phyloP scores from a whole-genome alignment of 2,329 filamentous ascomycete species.

The Fusarium liriodendri region DNA sequence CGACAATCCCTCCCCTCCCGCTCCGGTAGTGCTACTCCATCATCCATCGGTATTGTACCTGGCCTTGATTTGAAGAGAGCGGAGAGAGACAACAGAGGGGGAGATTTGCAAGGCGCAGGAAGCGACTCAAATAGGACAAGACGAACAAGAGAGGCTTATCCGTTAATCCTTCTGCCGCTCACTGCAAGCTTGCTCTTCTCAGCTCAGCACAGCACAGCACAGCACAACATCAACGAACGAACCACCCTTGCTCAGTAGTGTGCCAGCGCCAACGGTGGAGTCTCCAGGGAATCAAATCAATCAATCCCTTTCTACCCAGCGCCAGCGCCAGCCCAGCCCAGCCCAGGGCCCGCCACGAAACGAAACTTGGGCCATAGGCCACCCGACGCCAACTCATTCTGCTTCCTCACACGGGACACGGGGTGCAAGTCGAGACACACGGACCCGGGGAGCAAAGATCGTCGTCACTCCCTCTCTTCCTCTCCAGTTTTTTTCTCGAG shows the following conservation, averaged over 20 bases:
- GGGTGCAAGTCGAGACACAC: slow-evolving; percentile 7
- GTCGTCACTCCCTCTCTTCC: slow-evolving; percentile 17
- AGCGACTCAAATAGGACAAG: slow-evolving; percentile 16
- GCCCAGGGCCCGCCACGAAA: slow-evolving; percentile 32
- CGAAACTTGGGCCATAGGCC: slow-evolving; percentile 41
- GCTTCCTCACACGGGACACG: slow-evolving; percentile 9
- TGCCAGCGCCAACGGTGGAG: slow-evolving; percentile 28
- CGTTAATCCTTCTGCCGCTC: not conserved
- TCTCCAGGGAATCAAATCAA: slow-evolving; percentile 17
- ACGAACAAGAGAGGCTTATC: not conserved
- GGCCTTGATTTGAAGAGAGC: not conserved
- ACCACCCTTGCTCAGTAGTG: slow-evolving; percentile 10
- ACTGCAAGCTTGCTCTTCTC: not conserved
- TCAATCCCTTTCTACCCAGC: slow-evolving; percentile 12
- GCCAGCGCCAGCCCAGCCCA: not conserved
- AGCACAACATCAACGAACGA: not conserved
- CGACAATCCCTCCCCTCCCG: slow-evolving; percentile 14
- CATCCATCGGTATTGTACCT: not conserved
- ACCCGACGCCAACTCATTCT: slow-evolving; percentile 17
- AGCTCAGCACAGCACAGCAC: not conserved
- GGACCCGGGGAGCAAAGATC: slow-evolving; percentile 30
- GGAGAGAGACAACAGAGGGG: not conserved
- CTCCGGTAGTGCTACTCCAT: not conserved
- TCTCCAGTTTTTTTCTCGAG: slow-evolving; percentile 32
- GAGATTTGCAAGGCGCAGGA: not conserved